Conservation (phyloP, 257 asterid genomes). For the Coffea canephora region DNA sequence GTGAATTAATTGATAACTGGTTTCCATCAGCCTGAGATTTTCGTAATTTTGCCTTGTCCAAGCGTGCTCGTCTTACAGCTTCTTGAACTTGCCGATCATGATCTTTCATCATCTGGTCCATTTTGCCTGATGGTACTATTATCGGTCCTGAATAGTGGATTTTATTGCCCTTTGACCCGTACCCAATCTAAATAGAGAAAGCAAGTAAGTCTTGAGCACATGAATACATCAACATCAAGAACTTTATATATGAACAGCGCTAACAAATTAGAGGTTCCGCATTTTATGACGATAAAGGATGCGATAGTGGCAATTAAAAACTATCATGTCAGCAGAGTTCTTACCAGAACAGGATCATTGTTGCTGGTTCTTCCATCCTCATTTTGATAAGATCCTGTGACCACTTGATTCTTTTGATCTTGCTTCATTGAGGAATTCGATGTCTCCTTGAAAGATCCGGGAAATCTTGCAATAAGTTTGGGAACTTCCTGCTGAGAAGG, state of each 20-base stretch:
- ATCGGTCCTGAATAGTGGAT: conserved; percentile 95
- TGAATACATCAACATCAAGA: not conserved
- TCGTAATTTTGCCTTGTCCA: conserved; percentile 75
- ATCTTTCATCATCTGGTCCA: conserved; percentile 84
- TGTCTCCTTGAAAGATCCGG: conserved; percentile 82
- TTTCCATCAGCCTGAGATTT: conserved; percentile 55
- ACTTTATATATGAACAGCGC: not conserved
- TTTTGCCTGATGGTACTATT: conserved; percentile 78
- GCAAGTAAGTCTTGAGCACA: conserved; percentile 2
- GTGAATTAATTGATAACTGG: conserved; percentile 55
- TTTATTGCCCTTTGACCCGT: conserved; percentile 74
- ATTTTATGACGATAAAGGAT: not conserved
- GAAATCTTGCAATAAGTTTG: conserved; percentile 70
- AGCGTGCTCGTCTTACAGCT: conserved; percentile 84
- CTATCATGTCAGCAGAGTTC: conserved; percentile 14
- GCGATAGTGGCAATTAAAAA: not conserved
- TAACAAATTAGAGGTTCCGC: not conserved
- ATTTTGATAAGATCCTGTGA: conserved; percentile 34
- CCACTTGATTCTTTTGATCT: conserved; percentile 38
- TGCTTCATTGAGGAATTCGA: conserved; percentile 52
- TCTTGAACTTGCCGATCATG: conserved; percentile 93
- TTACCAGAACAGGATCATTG: conserved; percentile 62
- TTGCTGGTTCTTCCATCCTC: conserved; percentile 54
- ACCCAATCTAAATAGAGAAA: conserved; percentile 48
- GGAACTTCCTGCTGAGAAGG: conserved; percentile 60